These are phyloP conservation scores for Zea luxurians DNA, from an alignment of 176 grass and related monocot genomes.

Conservation along the genomic window DNA sequence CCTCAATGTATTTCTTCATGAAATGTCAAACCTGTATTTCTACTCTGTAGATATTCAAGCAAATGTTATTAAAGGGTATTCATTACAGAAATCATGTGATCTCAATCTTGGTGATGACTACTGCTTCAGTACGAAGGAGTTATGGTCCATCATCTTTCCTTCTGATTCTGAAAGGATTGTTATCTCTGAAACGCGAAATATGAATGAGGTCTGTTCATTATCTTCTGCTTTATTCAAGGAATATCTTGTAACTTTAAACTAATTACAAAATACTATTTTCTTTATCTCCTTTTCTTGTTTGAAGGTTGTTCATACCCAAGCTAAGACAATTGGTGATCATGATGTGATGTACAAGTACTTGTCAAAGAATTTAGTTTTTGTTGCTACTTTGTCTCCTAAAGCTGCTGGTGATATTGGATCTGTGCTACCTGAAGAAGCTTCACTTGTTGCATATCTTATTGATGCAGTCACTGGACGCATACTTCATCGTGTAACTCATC, in stretches of 20 bases:
- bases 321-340: slow-evolving; percentile 79
- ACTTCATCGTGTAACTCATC: slow-evolving; percentile 88
- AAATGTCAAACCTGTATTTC: slow-evolving; percentile 81
- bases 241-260: slow-evolving; percentile 11
- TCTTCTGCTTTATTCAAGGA: slow-evolving; percentile 25
- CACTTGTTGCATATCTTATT: slow-evolving; percentile 79
- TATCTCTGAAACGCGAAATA: slow-evolving; percentile 70
- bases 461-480: slow-evolving; percentile 92
- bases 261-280: background rate
- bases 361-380: slow-evolving; percentile 93
- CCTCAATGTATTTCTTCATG: slow-evolving; percentile 57
- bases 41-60: slow-evolving; percentile 65
- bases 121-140: slow-evolving; percentile 73
- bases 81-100: slow-evolving; percentile 54
- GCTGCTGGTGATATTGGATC: slow-evolving; percentile 87
- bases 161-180: slow-evolving; percentile 77
- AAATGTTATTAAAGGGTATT: slow-evolving; percentile 80
- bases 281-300: slow-evolving; percentile 32
- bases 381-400: slow-evolving; percentile 91
- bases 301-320: slow-evolving; percentile 88
- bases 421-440: slow-evolving; percentile 79
- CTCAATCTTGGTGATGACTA: slow-evolving; percentile 51
- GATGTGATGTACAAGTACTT: slow-evolving; percentile 99
- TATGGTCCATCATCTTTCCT: slow-evolving; percentile 92
- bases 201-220: slow-evolving; percentile 71